Evolutionary conservation across 2,329 filamentous ascomycete genomes (phyloP).

Genomic region (Ophiognomonia clavigignenti-juglandacearum): DNA sequence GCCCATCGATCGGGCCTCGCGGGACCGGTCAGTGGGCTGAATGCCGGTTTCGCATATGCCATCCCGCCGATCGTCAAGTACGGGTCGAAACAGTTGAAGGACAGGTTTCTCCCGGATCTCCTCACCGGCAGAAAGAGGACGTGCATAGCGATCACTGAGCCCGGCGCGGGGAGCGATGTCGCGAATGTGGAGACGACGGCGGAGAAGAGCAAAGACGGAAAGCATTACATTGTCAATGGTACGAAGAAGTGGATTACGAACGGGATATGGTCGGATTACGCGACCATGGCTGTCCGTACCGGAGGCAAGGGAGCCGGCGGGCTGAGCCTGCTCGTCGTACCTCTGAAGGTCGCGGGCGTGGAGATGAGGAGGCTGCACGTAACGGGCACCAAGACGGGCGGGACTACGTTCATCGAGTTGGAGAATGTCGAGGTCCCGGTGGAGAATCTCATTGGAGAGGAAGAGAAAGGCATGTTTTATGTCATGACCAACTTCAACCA

Average conservation of each 20-base stretch:
- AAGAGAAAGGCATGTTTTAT: slow-evolving; percentile 42
- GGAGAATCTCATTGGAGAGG: slow-evolving; percentile 43
- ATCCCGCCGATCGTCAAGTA: too few species aligned
- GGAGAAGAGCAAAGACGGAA: slow-evolving; percentile 8
- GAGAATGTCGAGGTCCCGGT: slow-evolving; percentile 46
- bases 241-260: too few species aligned
- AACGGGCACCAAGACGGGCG: slow-evolving; percentile 56
- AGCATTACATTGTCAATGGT: slow-evolving; percentile 52
- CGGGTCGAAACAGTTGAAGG: too few species aligned
- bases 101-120: too few species aligned
- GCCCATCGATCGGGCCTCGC: too few species aligned
- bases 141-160: slow-evolving; percentile 19
- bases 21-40: too few species aligned
- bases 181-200: slow-evolving; percentile 13
- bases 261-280: too few species aligned
- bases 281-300: too few species aligned
- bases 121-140: too few species aligned
- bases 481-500: slow-evolving; percentile 39
- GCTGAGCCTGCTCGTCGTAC: slow-evolving; percentile 48
- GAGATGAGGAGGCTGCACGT: slow-evolving; percentile 49
- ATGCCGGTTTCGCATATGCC: too few species aligned
- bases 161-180: slow-evolving; percentile 17
- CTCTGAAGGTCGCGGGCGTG: slow-evolving; percentile 44
- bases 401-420: slow-evolving; percentile 47
- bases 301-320: too few species aligned